Evolutionary conservation across 139 green algal genomes (phyloP), one percentile per base, ranked within the genome.

Genomic region (Pleodorina starrii): DNA sequence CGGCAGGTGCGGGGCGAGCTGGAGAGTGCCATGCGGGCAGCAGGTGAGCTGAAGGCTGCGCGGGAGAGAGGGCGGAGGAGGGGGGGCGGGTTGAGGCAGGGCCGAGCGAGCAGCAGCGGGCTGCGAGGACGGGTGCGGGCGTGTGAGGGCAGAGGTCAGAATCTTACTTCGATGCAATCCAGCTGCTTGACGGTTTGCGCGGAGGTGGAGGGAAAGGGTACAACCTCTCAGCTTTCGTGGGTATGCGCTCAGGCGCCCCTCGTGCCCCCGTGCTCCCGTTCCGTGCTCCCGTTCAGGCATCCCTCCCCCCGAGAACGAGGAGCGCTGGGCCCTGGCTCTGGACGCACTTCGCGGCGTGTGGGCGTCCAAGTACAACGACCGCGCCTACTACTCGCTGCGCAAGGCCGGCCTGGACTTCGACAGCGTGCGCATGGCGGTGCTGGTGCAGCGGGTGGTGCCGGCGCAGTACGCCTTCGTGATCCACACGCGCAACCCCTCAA

Each of bases 311-410:
- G 90, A 96, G 63, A 89, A 88, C 66, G 90, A 96, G 83, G 92
- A 96, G 81, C 95, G 95, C 51, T 99, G 97, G 97, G 72, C 54
- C 0, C 51, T 91, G 81, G 95, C 95, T 0, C 44, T 96, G 27
- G 51, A 94, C 7, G 93, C 96, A 1, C 90, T 98, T 60, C 96
- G 95, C 85, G 93, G 96, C 57, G 98, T 99, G 83, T 99, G 98
- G 98, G 98, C 98, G 40, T 97, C 91, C 92, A 99, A 99, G 94
- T 99, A 97, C 96, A 99, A 99, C 88, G 98, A 99, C 72, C 93
- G 98, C 38, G 98, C 98, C 35, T 98, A 94, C 90, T 94, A 94
- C 88, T 96, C 90, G 77, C 95, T 95, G 89, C 89, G 93, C 60
- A 98, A 99, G 93, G 94, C 91, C 1, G 95, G 97, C 44, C 93